Evolutionary conservation across 192 early-diverging fungal species (phyloP), one percentile per base, ranked within the genome.

Genomic region (Cladochytrium replicatum): DNA sequence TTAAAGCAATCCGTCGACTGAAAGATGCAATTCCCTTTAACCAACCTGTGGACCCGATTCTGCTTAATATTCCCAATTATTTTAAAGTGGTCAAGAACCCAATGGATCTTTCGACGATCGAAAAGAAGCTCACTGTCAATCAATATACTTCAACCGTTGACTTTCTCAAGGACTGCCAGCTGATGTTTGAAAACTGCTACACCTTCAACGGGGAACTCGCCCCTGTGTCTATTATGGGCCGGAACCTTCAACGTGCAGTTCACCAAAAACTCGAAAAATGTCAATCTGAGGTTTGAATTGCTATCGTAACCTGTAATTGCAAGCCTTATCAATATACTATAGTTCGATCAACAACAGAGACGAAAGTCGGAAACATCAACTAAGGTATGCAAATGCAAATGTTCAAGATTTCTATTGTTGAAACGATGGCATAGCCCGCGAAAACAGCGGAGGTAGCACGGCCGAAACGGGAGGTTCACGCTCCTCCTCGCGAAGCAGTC

Each of bases 11-110:
- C 29, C 87, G 88, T 48, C 73, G 79, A 38, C 82, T 89, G 48
- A 82, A 86, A 50, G 87, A 90, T 41, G 85, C 88, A 2, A 74
- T 69, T 6, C 81, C 85, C n/a, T 99, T 99, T 58, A 69, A 90
- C 23, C 58, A 64, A 2, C 87, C 87, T 2, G 86, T 88, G 0
- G 85, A 90, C 64, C 78, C 82, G 9, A 67, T 86, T 17, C 57
- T 54, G 9, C 60, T 77, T 2, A 63, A 68, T 3, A 84, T 87
- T 38, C 82, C 86, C 4, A 75, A 71, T 4, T 90, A 90, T 54
- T 72, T 71, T 25, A 57, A 69, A n/a, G 54, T 90, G 19, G 72
- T 90, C 48, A 84, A 84, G 48, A 17, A 72, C 2, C 87, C 87
- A 4, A 90, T 90, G 84, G 87, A 93, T 57, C 52, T 93, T 31